Conservation (phyloP, 805 yeast species). For the Kregervanrija delftensis region DNA sequence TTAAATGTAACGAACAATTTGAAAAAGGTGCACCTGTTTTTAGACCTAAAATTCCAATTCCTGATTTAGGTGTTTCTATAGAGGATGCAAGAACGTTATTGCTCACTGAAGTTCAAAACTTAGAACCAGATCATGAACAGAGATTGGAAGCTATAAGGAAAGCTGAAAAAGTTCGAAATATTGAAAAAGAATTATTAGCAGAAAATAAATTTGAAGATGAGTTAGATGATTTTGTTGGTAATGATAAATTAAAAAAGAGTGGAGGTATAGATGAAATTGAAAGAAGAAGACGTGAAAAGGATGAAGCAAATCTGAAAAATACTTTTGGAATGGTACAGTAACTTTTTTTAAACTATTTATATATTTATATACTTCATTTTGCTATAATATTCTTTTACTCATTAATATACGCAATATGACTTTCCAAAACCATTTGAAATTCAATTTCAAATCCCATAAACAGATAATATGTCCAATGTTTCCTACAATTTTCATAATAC, state of each 20-base stretch:
- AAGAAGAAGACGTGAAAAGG: conserved; percentile 56
- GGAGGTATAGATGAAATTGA: conserved; percentile 92
- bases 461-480: neutral
- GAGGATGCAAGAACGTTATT: conserved; percentile 68
- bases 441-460: neutral
- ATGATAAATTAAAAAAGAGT: conserved; percentile 63
- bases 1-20: conserved; percentile 75
- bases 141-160: conserved; percentile 83
- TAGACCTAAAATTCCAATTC: conserved; percentile 31
- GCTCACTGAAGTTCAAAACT: conserved; percentile 66
- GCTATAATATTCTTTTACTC: conserved; percentile 3
- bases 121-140: conserved; percentile 77
- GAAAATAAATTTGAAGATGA: conserved; percentile 76
- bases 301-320: conserved; percentile 60
- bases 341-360: neutral
- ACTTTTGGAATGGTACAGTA: conserved; percentile 26
- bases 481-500: conserved; percentile 2
- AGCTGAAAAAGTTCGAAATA: conserved; percentile 76
- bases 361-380: neutral
- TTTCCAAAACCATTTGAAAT: conserved; percentile 1
- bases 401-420: neutral
- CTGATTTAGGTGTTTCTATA: conserved; percentile 54
- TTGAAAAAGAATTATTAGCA: conserved; percentile 52
- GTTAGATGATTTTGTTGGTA: conserved; percentile 77
- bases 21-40: conserved; percentile 44